Percentiles rank a stretch among this genome's conserved stretches.
Evolutionary conservation across 2,329 filamentous ascomycete species (phyloP).

Genomic region (Colletotrichum destructivum): DNA sequence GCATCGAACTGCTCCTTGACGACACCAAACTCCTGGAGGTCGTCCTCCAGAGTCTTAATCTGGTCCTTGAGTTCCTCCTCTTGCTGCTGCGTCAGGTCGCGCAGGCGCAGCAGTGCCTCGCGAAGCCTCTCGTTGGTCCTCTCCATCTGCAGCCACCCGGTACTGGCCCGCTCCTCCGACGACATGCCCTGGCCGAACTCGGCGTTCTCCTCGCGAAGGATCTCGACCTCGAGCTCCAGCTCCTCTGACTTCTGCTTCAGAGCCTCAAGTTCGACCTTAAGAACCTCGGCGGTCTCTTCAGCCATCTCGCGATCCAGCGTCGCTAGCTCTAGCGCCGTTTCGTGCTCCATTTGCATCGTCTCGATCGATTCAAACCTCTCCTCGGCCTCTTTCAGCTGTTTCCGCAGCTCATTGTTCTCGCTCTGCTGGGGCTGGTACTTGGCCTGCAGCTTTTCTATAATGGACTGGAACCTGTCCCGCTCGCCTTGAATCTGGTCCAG

Average conservation of each 20-base stretch:
- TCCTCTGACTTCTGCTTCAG: slow-evolving; percentile 86
- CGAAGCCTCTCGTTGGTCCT: slow-evolving; percentile 89
- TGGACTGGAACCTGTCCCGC: slow-evolving; percentile 82
- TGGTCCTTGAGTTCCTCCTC: slow-evolving; percentile 85
- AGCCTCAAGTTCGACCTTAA: slow-evolving; percentile 84
- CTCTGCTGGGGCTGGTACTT: slow-evolving; percentile 90
- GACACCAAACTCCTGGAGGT: slow-evolving; percentile 76
- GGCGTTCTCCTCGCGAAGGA: slow-evolving; percentile 88
- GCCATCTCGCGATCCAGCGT: slow-evolving; percentile 96
- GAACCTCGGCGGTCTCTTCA: slow-evolving; percentile 88
- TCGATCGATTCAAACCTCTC: slow-evolving; percentile 79
- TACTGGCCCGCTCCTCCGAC: slow-evolving; percentile 87
- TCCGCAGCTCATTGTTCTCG: slow-evolving; percentile 83
- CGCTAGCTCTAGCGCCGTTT: slow-evolving; percentile 87
- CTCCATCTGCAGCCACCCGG: slow-evolving; percentile 93
- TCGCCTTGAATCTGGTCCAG: slow-evolving; percentile 84
- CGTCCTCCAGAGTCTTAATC: slow-evolving; percentile 80
- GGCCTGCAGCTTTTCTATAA: slow-evolving; percentile 91
- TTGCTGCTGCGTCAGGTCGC: slow-evolving; percentile 89
- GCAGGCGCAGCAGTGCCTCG: slow-evolving; percentile 86
- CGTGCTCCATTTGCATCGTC: slow-evolving; percentile 84
- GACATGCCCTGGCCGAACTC: slow-evolving; percentile 89
- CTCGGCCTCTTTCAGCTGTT: slow-evolving; percentile 83
- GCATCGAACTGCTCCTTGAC: slow-evolving; percentile 79
- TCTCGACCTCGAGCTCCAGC: slow-evolving; percentile 88